Evolutionary conservation across 441 rosid species (phyloP), one percentile per base, ranked within the genome.

Genomic region (Kokia cookei): DNA sequence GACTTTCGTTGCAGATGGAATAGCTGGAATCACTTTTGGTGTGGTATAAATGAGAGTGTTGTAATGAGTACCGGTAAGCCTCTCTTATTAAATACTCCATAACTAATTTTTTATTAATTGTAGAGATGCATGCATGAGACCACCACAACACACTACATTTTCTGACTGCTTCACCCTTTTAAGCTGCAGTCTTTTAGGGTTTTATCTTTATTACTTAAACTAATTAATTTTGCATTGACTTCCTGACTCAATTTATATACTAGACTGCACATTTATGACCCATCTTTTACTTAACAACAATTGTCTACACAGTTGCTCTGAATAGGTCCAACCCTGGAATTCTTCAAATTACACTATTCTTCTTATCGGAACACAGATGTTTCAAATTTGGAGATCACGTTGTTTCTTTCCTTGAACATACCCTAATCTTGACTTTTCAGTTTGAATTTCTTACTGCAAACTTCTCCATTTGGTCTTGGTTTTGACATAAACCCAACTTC

Each of bases 1-100:
- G 37, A 11, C 2, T 24, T 7, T 22, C 32, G 3, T 32, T 61
- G 78, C 74, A 88, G 90, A 9, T 85, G 90, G 89, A 88, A 85
- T 76, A 85, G 90, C 71, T 85, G 90, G 90, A 88, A 86, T 76
- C 90, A 81, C 65, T 83, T 80, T 53, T 81, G 80, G 22, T 83
- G 90, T 74, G 73, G 81, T 10, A 65, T 86, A 14, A 78, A 86
- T 64, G 92, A 88, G 79, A 66, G 22, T 63, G 79, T 60, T 50
- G 73, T 84, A 55, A 82, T 80, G 81, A 73, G 73, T 29, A 83
- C 86, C 7, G 87, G 86, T 85, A 58, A 11, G 13, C 1, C 58
- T 74, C 8, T 69, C 14, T 2, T 32, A 37, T 62, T 8, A 15
- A 32, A 4, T 5, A 32, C 1, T 5, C 37, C 37, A 32, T 4